Conservation (phyloP, 257 asterid genomes). For the Ocimum tenuiflorum region DNA sequence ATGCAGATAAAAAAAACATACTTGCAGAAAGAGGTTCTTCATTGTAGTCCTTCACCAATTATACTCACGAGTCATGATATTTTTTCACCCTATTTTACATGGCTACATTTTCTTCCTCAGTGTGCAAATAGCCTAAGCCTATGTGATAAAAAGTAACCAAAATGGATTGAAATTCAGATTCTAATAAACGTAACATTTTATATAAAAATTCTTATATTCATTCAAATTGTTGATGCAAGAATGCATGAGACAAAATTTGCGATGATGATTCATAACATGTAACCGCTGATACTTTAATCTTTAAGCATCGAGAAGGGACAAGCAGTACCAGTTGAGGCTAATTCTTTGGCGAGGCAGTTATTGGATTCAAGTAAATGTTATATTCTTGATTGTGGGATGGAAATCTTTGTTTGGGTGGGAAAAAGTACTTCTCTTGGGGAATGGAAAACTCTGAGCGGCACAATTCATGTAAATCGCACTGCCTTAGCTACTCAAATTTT, state of each 20-base stretch:
- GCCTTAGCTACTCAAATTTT: conserved; percentile 11
- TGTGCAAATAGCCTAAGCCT: background rate
- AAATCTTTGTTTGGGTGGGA: conserved; percentile 77
- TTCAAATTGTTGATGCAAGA: conserved; percentile 7
- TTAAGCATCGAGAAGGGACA: conserved; percentile 53
- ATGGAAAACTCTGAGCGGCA: conserved; percentile 47
- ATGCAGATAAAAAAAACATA: background rate
- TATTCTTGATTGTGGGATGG: conserved; percentile 58
- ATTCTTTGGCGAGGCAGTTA: conserved; percentile 47
- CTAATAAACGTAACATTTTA: background rate
- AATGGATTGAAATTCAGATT: background rate
- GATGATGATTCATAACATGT: conserved; percentile 13
- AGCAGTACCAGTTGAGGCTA: conserved; percentile 59
- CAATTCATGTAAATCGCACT: conserved; percentile 51
- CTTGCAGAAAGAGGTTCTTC: background rate
- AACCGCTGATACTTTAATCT: conserved; percentile 19
- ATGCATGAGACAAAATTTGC: conserved; percentile 3
- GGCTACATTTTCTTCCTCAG: background rate
- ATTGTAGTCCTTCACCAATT: background rate
- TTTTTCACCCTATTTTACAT: background rate
- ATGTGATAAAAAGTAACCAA: background rate
- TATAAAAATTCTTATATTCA: background rate
- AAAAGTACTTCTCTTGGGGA: conserved; percentile 53
- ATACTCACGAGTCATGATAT: background rate
- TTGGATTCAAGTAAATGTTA: conserved; percentile 55